Evolutionary conservation across 2,329 filamentous ascomycete genomes (phyloP), one percentile per base, ranked within the genome.

Genomic region (Salinomyces thailandicus): DNA sequence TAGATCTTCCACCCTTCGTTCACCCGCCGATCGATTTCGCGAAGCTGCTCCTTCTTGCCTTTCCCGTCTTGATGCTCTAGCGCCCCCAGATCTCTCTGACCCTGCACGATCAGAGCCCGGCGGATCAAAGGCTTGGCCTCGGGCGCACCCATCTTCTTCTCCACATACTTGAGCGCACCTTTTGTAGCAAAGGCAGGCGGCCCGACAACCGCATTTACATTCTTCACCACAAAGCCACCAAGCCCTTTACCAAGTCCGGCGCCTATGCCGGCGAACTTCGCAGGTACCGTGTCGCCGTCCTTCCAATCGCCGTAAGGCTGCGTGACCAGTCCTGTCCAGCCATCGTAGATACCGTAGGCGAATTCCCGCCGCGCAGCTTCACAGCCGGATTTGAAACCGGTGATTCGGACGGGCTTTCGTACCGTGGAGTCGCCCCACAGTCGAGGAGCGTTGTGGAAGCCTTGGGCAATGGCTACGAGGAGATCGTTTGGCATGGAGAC

Each of bases 371-470:
- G 75, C 3, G 85, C 86, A 27, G 85, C 77, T 43, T 70, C 77
- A 20, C 93, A 61, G 0, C 86, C 86, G 42, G 78, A 84, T 35
- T 76, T 70, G 33, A 93, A 63, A 32, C 77, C 81, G 0, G 81
- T 86, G 5, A 94, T 82, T 47, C 83, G 85, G 37, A 85, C 79
- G 1, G 74, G 67, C 8, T 81, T 79, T 5, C 84, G 72, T 1
- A 94, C 77, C 1, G 78, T 86, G 1, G 84, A 76, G 51, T 93
- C 86, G 24, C 86, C 81, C 55, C 93, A 94, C 1, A 94, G 65
- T 45, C 75, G 77, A 0, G 87, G 86, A 4, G 82, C 79, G 48
- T 94, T 93, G 54, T 89, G 81, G 55, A 94, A 91, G 0, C 87
- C 87, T 57, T 81, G 82, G 0, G 86, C 81, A 24, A 94, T 62